phyloP scores from a whole-genome alignment of 2,329 filamentous ascomycete genomes.

The Aspergillus melleus region DNA sequence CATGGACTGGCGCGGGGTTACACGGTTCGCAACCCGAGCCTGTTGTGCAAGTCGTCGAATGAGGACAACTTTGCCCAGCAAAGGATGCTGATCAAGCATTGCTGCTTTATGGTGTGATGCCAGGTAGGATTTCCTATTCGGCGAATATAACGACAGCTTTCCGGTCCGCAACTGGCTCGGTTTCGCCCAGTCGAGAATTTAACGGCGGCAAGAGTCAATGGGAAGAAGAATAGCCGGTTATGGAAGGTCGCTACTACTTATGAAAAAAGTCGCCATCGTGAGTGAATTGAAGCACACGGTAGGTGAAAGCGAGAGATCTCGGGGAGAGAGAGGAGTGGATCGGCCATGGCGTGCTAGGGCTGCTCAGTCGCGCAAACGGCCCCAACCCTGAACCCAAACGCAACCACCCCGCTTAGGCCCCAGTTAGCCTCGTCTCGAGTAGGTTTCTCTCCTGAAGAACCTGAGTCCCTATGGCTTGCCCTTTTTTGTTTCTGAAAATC shows the following conservation, averaged over 20 bases:
- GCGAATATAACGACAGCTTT: background rate
- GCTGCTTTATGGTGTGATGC: background rate
- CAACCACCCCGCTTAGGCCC: background rate
- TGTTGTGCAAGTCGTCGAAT: background rate
- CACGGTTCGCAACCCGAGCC: background rate
- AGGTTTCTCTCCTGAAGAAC: background rate
- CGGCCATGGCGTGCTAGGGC: constrained; percentile 29
- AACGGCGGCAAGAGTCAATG: background rate
- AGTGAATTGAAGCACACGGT: background rate
- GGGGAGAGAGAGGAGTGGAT: constrained; percentile 3
- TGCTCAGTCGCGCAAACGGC: constrained; percentile 4
- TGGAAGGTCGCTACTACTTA: background rate
- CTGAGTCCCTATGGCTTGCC: background rate
- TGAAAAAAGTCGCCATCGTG: background rate
- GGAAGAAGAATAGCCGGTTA: background rate
- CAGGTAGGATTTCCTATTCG: background rate
- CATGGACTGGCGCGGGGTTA: constrained; percentile 8
- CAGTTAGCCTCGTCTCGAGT: background rate
- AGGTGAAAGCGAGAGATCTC: background rate
- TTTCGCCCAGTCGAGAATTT: background rate
- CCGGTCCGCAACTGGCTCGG: background rate
- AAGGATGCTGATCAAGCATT: background rate
- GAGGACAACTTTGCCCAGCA: background rate
- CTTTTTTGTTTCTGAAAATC: background rate
- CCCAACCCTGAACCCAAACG: background rate